Conservation (phyloP, 2,329 filamentous ascomycete species). For the Aplosporella prunicola region DNA sequence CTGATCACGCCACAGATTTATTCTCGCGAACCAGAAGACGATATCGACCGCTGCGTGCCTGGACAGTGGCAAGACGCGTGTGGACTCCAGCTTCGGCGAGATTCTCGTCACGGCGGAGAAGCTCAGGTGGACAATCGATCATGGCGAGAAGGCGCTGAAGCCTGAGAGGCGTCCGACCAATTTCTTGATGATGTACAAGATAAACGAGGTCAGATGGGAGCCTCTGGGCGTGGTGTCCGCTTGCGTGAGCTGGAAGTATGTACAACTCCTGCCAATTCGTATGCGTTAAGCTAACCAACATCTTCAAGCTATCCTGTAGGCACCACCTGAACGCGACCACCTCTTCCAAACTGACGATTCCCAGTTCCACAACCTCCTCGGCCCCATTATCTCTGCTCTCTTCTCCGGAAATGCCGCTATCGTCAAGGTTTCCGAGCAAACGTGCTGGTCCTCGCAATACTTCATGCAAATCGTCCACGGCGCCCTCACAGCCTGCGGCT, state of each 20-base stretch:
- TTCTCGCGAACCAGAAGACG: constrained; percentile 80
- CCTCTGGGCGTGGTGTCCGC: constrained; percentile 87
- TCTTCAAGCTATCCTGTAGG: constrained; percentile 35
- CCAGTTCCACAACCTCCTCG: constrained; percentile 89
- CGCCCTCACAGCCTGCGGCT: constrained; percentile 72
- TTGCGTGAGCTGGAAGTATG: constrained; percentile 91
- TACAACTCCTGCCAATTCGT: not conserved
- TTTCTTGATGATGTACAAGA: constrained; percentile 90
- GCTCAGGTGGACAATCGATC: constrained; percentile 83
- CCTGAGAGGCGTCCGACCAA: constrained; percentile 73
- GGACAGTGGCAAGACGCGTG: constrained; percentile 92
- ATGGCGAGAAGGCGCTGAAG: constrained; percentile 72
- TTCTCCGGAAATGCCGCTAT: constrained; percentile 88
- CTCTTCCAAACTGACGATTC: not conserved
- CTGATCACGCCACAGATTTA: constrained; percentile 39
- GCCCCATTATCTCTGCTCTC: constrained; percentile 79
- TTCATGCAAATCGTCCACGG: constrained; percentile 70
- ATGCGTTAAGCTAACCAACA: constrained; percentile 2
- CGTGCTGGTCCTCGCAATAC: constrained; percentile 82
- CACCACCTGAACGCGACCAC: not conserved
- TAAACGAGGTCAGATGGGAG: constrained; percentile 82
- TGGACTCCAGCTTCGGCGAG: constrained; percentile 89
- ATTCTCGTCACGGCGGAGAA: constrained; percentile 91
- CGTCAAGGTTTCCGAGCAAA: constrained; percentile 91
- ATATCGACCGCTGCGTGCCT: constrained; percentile 80